These are phyloP conservation scores for Stagonosporopsis tanaceti DNA, from an alignment of 2,329 filamentous ascomycete species.

Conservation along the genomic window DNA sequence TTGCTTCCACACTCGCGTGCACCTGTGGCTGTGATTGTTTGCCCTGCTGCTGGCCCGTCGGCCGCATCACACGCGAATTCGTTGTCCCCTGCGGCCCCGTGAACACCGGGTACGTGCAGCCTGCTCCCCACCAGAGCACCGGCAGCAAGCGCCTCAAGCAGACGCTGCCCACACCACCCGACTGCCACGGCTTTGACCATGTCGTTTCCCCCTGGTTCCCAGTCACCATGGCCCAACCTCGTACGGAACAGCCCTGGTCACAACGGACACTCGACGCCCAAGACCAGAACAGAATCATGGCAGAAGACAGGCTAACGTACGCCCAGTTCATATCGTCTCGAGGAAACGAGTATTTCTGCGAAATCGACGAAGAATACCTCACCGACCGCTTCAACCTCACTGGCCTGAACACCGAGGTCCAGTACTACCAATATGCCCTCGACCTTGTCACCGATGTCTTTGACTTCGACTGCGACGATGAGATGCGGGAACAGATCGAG, in stretches of 20 bases:
- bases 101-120: slow-evolving; percentile 9
- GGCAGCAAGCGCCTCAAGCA: neutral
- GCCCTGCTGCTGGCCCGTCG: neutral
- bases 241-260: neutral
- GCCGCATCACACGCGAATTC: neutral
- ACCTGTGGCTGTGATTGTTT: neutral
- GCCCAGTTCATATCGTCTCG: slow-evolving; percentile 92
- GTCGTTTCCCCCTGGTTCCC: neutral
- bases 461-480: slow-evolving; percentile 97
- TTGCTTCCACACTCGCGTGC: slow-evolving; percentile 12
- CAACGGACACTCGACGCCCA: neutral
- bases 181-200: neutral
- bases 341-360: slow-evolving; percentile 99
- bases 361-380: slow-evolving; percentile 98
- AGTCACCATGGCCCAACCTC: neutral
- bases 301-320: slow-evolving; percentile 18
- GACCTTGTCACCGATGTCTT: slow-evolving; percentile 98
- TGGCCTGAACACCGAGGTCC: slow-evolving; percentile 94
- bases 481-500: slow-evolving; percentile 97
- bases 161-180: neutral
- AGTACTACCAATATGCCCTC: slow-evolving; percentile 98
- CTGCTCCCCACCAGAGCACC: slow-evolving; percentile 5
- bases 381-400: slow-evolving; percentile 98
- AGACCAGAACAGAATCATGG: neutral
- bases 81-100: neutral